phyloP scores from a whole-genome alignment of 2,329 filamentous ascomycete genomes.

The Xylaria sp. region DNA sequence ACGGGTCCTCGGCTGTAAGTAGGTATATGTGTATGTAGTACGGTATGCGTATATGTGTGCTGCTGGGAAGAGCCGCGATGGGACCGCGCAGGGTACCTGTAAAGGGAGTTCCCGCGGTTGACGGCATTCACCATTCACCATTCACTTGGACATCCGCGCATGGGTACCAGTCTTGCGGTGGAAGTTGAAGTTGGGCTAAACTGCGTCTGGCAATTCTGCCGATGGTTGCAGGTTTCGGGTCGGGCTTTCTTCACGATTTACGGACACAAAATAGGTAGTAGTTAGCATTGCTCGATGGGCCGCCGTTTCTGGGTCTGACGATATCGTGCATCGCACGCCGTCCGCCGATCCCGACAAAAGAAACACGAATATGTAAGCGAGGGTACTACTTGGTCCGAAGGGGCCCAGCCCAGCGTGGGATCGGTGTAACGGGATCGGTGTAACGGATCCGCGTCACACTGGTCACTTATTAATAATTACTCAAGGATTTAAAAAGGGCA shows the following conservation, averaged over 20 bases:
- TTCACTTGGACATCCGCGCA: not conserved
- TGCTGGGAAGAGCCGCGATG: not conserved
- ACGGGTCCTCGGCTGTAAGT: not conserved
- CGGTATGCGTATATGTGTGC: not conserved
- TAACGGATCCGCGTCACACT: not conserved
- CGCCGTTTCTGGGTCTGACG: not conserved
- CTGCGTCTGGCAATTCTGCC: not conserved
- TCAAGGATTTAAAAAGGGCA: not conserved
- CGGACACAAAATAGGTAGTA: not conserved
- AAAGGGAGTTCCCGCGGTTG: not conserved
- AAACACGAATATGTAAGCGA: not conserved
- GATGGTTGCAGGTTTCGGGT: not conserved
- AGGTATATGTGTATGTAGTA: not conserved
- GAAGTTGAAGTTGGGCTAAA: not conserved
- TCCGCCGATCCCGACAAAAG: slow-evolving; percentile 2
- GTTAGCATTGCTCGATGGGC: not conserved
- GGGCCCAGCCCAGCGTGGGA: not conserved
- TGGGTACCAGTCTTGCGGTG: not conserved
- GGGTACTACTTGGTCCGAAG: not conserved
- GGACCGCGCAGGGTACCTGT: not conserved
- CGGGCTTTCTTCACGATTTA: not conserved
- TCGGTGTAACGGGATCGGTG: not conserved
- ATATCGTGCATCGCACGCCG: not conserved
- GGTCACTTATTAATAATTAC: not conserved
- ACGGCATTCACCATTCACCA: not conserved